phyloP scores from a whole-genome alignment of 2,329 filamentous ascomycete species.

The Alternaria brassicicola region DNA sequence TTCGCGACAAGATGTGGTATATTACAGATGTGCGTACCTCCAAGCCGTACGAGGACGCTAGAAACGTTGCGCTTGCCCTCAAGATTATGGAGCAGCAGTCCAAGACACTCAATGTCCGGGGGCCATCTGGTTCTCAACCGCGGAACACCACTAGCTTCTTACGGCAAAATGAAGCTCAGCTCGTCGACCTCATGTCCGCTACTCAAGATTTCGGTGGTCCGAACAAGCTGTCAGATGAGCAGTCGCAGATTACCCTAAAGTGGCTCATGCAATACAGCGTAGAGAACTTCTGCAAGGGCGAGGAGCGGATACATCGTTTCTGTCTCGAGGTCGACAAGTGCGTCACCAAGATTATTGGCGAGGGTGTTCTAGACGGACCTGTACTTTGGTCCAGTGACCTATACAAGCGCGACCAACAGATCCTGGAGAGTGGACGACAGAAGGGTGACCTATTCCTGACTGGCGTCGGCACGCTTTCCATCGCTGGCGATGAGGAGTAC shows the following conservation, averaged over 20 bases:
- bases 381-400: slow-evolving; percentile 92
- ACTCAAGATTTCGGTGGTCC: slow-evolving; percentile 83
- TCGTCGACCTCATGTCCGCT: slow-evolving; percentile 86
- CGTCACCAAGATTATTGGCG: slow-evolving; percentile 82
- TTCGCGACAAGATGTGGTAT: slow-evolving; percentile 99
- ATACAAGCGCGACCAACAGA: slow-evolving; percentile 75
- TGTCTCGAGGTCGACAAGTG: slow-evolving; percentile 88
- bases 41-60: slow-evolving; percentile 82
- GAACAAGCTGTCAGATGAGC: slow-evolving; percentile 95
- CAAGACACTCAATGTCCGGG: slow-evolving; percentile 50
- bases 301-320: slow-evolving; percentile 93
- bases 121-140: slow-evolving; percentile 48
- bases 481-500: slow-evolving; percentile 56
- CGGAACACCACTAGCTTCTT: slow-evolving; percentile 65
- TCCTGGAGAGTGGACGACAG: slow-evolving; percentile 59
- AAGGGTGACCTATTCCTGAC: slow-evolving; percentile 57
- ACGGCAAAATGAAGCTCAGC: slow-evolving; percentile 80
- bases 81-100: slow-evolving; percentile 80
- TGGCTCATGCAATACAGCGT: slow-evolving; percentile 85
- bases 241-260: slow-evolving; percentile 79
- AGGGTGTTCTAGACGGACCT: slow-evolving; percentile 81
- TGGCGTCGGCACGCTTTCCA: slow-evolving; percentile 55
- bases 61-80: slow-evolving; percentile 82
- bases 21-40: slow-evolving; percentile 92
- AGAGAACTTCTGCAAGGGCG: slow-evolving; percentile 92